Evolutionary conservation across 352 stramenopile genomes (phyloP).

Genomic region (Peronospora destructor): DNA sequence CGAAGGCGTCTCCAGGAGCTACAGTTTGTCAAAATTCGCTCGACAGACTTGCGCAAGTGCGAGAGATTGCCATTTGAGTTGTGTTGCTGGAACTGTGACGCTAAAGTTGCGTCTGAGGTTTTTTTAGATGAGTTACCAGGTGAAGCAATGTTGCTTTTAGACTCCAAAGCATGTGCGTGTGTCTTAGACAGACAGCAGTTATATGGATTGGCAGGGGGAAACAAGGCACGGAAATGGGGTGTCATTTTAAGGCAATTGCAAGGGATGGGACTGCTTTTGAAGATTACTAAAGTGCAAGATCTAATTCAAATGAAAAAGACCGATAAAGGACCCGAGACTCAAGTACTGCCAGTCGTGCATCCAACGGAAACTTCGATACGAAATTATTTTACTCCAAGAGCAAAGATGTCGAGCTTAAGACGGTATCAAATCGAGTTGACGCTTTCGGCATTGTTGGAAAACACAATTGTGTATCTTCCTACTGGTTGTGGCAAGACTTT

Average conservation of each 20-base stretch:
- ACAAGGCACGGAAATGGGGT: constrained; percentile 29
- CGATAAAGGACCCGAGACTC: background rate
- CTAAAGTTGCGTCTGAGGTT: constrained; percentile 43
- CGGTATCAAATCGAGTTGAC: constrained; percentile 65
- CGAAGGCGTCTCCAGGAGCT: constrained; percentile 23
- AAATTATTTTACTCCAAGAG: constrained; percentile 21
- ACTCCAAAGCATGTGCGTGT: constrained; percentile 42
- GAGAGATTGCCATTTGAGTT: constrained; percentile 46
- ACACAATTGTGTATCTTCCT: constrained; percentile 74
- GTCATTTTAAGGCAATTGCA: constrained; percentile 31
- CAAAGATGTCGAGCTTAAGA: constrained; percentile 47
- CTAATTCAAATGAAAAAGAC: constrained; percentile 3
- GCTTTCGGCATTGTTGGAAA: constrained; percentile 62
- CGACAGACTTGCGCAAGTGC: constrained; percentile 32
- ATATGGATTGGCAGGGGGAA: constrained; percentile 6
- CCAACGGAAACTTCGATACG: constrained; percentile 31
- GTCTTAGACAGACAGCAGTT: constrained; percentile 16
- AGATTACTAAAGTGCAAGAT: constrained; percentile 20
- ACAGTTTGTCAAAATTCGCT: constrained; percentile 45
- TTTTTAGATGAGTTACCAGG: constrained; percentile 29
- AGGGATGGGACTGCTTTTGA: constrained; percentile 22
- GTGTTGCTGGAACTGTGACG: constrained; percentile 36
- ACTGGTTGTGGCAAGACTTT: constrained; percentile 76
- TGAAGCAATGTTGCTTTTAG: constrained; percentile 38
- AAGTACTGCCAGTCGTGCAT: constrained; percentile 16